Conservation (phyloP, 805 yeast species). For the Candida silvicultrix region DNA sequence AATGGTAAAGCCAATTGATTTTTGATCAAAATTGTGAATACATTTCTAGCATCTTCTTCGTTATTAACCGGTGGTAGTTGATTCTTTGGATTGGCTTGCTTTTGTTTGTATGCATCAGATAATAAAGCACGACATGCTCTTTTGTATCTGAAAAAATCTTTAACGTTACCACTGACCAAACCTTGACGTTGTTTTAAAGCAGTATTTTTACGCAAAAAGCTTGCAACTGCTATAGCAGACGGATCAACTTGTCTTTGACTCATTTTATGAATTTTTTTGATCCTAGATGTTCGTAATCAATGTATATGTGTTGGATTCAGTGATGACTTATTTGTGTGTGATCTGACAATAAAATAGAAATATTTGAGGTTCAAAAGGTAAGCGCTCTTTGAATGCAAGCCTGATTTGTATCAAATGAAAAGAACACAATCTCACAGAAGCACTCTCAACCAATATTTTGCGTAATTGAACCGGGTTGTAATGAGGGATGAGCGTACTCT, state of each 20-base stretch:
- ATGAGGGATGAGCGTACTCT: too few species aligned
- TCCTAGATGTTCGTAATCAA: too few species aligned
- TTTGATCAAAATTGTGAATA: conserved; percentile 64
- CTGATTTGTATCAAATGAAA: too few species aligned
- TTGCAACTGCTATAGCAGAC: conserved; percentile 62
- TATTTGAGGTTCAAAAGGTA: too few species aligned
- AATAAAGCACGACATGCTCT: conserved; percentile 74
- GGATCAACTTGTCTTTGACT: conserved; percentile 31
- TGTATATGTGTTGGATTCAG: too few species aligned
- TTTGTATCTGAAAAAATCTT: conserved; percentile 83
- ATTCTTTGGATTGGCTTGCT: conserved; percentile 39
- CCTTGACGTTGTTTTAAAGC: conserved; percentile 81
- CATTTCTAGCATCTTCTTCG: conserved; percentile 51
- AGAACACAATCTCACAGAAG: too few species aligned
- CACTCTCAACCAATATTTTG: too few species aligned
- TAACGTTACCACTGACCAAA: conserved; percentile 57
- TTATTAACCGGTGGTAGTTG: conserved; percentile 42
- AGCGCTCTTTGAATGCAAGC: too few species aligned
- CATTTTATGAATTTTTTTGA: too few species aligned
- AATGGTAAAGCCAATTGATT: conserved; percentile 73
- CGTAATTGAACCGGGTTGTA: too few species aligned
- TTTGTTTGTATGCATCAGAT: conserved; percentile 60
- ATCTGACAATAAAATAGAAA: too few species aligned
- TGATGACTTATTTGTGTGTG: too few species aligned
- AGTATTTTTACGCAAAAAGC: conserved; percentile 56